These are phyloP conservation scores for Peronospora destructor DNA, from an alignment of 352 stramenopile genomes.

Conservation along the genomic window DNA sequence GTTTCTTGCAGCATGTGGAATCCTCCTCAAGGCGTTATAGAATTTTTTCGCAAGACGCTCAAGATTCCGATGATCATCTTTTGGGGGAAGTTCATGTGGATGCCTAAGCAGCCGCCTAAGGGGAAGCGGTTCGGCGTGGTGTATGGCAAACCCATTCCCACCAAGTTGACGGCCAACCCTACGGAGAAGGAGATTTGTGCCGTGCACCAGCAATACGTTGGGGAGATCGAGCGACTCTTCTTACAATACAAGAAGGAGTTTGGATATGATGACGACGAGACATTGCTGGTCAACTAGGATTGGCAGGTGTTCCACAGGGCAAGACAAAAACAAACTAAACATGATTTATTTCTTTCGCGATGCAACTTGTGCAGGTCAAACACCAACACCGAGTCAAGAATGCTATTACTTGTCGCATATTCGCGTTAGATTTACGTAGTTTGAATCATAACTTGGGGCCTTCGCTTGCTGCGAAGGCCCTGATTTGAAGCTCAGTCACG, in stretches of 20 bases:
- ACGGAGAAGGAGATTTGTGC: conserved; percentile 49
- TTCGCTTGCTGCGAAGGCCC: too few relatives aligned
- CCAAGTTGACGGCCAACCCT: conserved; percentile 46
- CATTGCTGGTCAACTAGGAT: conserved; percentile 50
- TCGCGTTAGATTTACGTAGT: too few relatives aligned
- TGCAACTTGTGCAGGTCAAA: neutral
- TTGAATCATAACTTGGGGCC: too few relatives aligned
- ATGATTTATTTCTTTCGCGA: conserved; percentile 7
- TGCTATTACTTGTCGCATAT: too few relatives aligned
- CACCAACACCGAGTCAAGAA: too few relatives aligned
- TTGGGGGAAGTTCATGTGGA: conserved; percentile 77
- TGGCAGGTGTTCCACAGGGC: neutral
- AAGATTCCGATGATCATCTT: conserved; percentile 75
- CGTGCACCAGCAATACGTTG: conserved; percentile 53
- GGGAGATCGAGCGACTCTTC: conserved; percentile 58
- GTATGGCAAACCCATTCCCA: conserved; percentile 62
- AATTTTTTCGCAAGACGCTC: conserved; percentile 60
- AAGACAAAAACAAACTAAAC: neutral
- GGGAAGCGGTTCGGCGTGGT: conserved; percentile 69
- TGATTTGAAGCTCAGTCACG: too few relatives aligned
- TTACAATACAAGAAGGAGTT: conserved; percentile 63
- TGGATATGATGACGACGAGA: conserved; percentile 71
- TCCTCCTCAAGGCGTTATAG: conserved; percentile 47
- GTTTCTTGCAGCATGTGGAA: conserved; percentile 48
- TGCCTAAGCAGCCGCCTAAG: conserved; percentile 48